phyloP scores from a whole-genome alignment of 192 early-diverging fungal genomes.

The Podila horticola region DNA sequence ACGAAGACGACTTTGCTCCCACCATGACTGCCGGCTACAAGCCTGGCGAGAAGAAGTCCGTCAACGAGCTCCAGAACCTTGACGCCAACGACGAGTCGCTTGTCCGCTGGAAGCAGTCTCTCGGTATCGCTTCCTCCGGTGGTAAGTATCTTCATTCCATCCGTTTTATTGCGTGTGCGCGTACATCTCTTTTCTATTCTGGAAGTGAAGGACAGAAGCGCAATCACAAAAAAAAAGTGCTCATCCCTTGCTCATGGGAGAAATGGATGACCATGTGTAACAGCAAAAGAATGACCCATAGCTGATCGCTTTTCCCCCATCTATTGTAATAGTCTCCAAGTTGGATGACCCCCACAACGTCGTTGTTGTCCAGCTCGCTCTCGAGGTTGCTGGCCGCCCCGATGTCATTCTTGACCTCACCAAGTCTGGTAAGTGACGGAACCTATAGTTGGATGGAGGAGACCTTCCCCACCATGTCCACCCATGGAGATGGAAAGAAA shows the following conservation, averaged over 20 bases:
- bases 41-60: constrained; percentile 91
- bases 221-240: too few species aligned
- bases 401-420: constrained; percentile 87
- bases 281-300: background rate
- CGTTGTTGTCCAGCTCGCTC: constrained; percentile 72
- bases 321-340: constrained; percentile 13
- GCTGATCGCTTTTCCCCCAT: constrained; percentile 2
- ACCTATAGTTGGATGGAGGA: background rate
- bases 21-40: constrained; percentile 89
- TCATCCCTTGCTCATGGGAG: too few species aligned
- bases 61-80: constrained; percentile 84
- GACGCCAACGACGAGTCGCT: constrained; percentile 95
- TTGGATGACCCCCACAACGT: constrained; percentile 64
- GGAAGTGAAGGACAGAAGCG: too few species aligned
- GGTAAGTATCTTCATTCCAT: constrained; percentile 51
- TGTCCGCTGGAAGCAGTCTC: constrained; percentile 95
- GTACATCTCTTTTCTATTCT: background rate
- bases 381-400: constrained; percentile 77
- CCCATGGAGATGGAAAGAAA: background rate
- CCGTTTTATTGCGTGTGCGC: background rate
- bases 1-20: constrained; percentile 80
- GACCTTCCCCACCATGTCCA: background rate
- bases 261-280: too few species aligned
- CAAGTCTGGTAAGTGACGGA: constrained; percentile 65
- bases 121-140: constrained; percentile 75